Percentiles rank a stretch among this genome's conserved stretches.
phyloP scores from a whole-genome alignment of 495 filamentous ascomycete genomes.

The Neurospora hispaniola region DNA sequence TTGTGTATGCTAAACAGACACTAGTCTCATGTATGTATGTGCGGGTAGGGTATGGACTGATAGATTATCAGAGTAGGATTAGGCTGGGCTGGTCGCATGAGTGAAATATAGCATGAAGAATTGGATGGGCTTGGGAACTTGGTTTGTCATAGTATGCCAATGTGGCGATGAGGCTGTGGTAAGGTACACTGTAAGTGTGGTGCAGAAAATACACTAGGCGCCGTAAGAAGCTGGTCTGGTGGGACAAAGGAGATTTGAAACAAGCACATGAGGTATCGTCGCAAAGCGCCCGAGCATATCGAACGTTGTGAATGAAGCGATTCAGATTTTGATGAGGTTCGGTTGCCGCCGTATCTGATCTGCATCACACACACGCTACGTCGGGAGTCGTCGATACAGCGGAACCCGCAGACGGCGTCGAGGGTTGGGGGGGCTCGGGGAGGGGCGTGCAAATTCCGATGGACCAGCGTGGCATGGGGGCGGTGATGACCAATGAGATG shows the following conservation, averaged over 20 bases:
- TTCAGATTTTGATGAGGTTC: not conserved
- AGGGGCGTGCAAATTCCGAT: not conserved
- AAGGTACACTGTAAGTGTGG: not conserved
- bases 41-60: not conserved
- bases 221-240: not conserved
- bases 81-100: not conserved
- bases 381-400: not conserved
- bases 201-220: not conserved
- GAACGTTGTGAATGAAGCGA: not conserved
- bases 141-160: not conserved
- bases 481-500: not conserved
- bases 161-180: not conserved
- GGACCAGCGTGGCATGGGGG: not conserved
- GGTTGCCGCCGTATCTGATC: not conserved
- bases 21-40: not conserved
- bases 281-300: not conserved
- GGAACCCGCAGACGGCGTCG: not conserved
- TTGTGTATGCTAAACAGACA: not conserved
- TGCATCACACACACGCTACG: not conserved
- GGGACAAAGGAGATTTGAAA: not conserved
- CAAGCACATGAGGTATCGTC: not conserved
- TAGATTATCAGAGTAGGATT: not conserved
- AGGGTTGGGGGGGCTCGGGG: not conserved
- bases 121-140: not conserved
- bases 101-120: not conserved